Base-by-base conservation (phyloP, 352 stramenopile genomes). In the Phytophthora pluvialis region DNA sequence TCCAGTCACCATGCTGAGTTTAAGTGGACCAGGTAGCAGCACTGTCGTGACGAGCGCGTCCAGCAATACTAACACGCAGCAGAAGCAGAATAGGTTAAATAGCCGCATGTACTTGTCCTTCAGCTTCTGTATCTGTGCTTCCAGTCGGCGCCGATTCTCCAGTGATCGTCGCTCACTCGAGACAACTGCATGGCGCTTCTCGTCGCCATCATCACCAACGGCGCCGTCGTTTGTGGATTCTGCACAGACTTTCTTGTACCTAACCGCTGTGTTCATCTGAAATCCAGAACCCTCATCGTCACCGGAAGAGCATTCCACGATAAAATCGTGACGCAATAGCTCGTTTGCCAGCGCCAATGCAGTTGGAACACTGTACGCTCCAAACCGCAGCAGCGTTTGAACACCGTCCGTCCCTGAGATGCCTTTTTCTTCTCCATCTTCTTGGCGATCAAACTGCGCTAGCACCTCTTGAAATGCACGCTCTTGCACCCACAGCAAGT, bases 331-430 rank as follows among this genome's bases (percentile, higher is more conserved):
- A 39, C 56, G 52, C 1, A 84, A 16, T 60, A 86, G 47, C 32
- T 77, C 60, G 42, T 78, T 74, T 8, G 61, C 70, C 11, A 84
- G 50, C 0, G 55, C 54, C 3, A 84, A 54, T 5, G 73, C 73
- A 15, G 78, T 83, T 18, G 75, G 43, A 16, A 83, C 70, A 54
- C 73, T 86, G 26, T 74, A 74, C 8, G 72, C 75, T 21, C 78
- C 78, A 36, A 71, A 77, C 15, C 64, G 64, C 5, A 86, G 51
- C n/a, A 78, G 44, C 32, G 48, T n/a, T 55, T 84, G 73, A 50
- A 83, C 62, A 33, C 77, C 67, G 29, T 81, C 67, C 4, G 67
- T 74, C 21, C 75, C 78, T 6, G 62, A 68, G n/a, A 82, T 29
- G 5, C 66, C 45, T 26, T 63, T 42, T 26, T 63, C 36, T 48